phyloP scores from a whole-genome alignment of 805 yeast species.

The Candida maltosa region DNA sequence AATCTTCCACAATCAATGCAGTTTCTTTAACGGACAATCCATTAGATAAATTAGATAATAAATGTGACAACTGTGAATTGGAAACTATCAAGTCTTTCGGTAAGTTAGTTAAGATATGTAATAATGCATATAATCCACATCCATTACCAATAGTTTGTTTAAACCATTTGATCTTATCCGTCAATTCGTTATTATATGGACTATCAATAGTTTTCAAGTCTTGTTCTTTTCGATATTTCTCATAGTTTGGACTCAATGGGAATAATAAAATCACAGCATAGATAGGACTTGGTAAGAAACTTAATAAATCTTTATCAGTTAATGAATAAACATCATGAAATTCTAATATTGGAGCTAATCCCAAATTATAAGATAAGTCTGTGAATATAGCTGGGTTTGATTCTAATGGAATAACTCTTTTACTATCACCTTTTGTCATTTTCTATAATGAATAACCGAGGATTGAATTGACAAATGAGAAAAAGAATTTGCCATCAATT shows the following conservation, averaged over 20 bases:
- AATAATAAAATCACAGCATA: slow-evolving; percentile 75
- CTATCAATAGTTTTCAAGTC: slow-evolving; percentile 27
- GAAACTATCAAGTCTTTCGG: slow-evolving; percentile 43
- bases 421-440: slow-evolving; percentile 9
- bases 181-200: slow-evolving; percentile 21
- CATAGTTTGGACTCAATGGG: slow-evolving; percentile 69
- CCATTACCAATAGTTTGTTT: slow-evolving; percentile 84
- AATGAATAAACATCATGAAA: slow-evolving; percentile 84
- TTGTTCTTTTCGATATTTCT: slow-evolving; percentile 41
- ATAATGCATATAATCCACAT: slow-evolving; percentile 87
- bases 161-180: slow-evolving; percentile 61
- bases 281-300: slow-evolving; percentile 79
- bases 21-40: slow-evolving; percentile 31
- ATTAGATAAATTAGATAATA: slow-evolving; percentile 1
- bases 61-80: slow-evolving; percentile 24
- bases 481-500: too few relatives aligned
- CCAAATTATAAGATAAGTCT: slow-evolving; percentile 62
- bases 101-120: slow-evolving; percentile 55
- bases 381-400: slow-evolving; percentile 86
- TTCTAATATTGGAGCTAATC: slow-evolving; percentile 54
- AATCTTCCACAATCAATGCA: slow-evolving; percentile 41
- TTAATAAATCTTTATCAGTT: slow-evolving; percentile 77
- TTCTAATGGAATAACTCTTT: slow-evolving; percentile 76
- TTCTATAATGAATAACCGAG: too few relatives aligned
- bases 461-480: too few relatives aligned